phyloP scores from a whole-genome alignment of 768 basidiomycete species.

The Calocybe gangraenosa region DNA sequence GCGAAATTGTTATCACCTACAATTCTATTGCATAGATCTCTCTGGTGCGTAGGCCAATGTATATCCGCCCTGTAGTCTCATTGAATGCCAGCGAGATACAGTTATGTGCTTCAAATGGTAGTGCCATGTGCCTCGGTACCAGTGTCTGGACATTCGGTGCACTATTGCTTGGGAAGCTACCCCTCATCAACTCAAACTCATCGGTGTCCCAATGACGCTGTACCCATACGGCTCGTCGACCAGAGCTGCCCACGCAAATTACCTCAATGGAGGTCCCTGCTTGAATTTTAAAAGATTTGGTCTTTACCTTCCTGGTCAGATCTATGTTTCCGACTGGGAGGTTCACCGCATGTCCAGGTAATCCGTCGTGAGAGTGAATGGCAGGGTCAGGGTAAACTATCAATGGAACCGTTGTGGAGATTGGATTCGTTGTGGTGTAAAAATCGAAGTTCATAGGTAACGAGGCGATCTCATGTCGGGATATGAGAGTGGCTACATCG shows the following conservation, averaged over 20 bases:
- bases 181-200: constrained; percentile 46
- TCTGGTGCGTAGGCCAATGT: constrained; percentile 47
- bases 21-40: constrained; percentile 47
- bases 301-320: not conserved
- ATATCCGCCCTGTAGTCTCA: constrained; percentile 49
- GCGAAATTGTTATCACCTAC: too few relatives aligned
- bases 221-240: constrained; percentile 49
- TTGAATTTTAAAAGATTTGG: constrained; percentile 7
- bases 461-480: constrained; percentile 4
- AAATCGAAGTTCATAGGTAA: constrained; percentile 16
- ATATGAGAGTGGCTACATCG: not conserved
- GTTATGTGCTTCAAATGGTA: constrained; percentile 47
- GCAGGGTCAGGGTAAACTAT: constrained; percentile 19
- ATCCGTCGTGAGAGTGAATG: too few relatives aligned
- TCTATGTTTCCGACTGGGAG: constrained; percentile 11
- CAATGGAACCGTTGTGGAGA: constrained; percentile 12
- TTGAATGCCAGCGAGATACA: constrained; percentile 50
- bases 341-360: constrained; percentile 11
- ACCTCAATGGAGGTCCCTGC: constrained; percentile 17
- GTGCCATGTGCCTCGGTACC: constrained; percentile 40
- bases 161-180: constrained; percentile 30
- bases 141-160: constrained; percentile 30
- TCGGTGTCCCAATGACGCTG: constrained; percentile 31
- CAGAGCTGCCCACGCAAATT: constrained; percentile 35
- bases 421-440: constrained; percentile 15